Conservation (phyloP, 1,284 basidiomycete genomes). For the Cryptococcus maquisensis region DNA sequence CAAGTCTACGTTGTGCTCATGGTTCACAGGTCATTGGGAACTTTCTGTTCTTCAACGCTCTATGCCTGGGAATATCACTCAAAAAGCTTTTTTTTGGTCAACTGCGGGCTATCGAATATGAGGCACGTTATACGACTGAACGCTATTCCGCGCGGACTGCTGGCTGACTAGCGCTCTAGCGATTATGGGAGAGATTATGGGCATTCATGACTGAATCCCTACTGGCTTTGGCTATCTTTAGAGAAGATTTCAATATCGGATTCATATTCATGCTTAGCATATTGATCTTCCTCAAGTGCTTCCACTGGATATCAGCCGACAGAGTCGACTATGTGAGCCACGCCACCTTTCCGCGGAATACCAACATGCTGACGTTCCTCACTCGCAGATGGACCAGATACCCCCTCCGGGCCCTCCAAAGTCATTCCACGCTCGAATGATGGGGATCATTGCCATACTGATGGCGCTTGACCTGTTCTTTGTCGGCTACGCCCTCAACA, state of each 20-base stretch:
- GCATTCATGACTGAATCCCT: slow-evolving; percentile 96
- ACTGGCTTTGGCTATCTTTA: slow-evolving; percentile 91
- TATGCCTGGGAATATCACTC: slow-evolving; percentile 69
- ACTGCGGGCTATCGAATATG: slow-evolving; percentile 81
- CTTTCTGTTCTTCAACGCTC: slow-evolving; percentile 73
- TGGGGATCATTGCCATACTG: slow-evolving; percentile 48
- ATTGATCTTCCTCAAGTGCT: slow-evolving; percentile 90
- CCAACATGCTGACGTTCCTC: neutral
- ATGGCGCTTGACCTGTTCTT: slow-evolving; percentile 36
- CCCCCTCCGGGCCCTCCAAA: slow-evolving; percentile 76
- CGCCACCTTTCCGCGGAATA: neutral
- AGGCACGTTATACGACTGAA: slow-evolving; percentile 57
- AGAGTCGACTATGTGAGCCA: slow-evolving; percentile 85
- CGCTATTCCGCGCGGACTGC: neutral
- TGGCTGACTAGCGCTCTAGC: slow-evolving; percentile 52
- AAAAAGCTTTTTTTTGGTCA: slow-evolving; percentile 90
- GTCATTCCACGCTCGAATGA: slow-evolving; percentile 80
- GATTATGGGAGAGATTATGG: slow-evolving; percentile 92
- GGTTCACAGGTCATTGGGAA: slow-evolving; percentile 76
- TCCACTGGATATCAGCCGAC: slow-evolving; percentile 94
- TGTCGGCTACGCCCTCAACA: slow-evolving; percentile 33
- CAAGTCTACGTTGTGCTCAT: neutral
- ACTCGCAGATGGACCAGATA: slow-evolving; percentile 90
- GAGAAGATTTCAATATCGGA: slow-evolving; percentile 82
- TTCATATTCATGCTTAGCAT: slow-evolving; percentile 90